Evolutionary conservation across 805 yeast species (phyloP).

Genomic region (Kazachstania kunashirensis): DNA sequence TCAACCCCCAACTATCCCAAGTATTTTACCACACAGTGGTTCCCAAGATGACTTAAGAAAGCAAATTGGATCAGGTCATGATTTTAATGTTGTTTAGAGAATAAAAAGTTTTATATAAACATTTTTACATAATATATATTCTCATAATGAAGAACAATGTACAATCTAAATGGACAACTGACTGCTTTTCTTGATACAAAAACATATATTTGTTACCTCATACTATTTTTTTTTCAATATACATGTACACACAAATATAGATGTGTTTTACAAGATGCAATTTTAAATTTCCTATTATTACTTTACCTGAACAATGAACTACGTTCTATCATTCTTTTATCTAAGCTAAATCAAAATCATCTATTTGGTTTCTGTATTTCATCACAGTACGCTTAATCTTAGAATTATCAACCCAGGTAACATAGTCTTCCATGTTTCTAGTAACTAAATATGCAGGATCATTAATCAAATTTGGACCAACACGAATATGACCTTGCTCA

Average conservation of each 20-base stretch:
- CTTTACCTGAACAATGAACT: background rate
- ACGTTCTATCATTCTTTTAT: background rate
- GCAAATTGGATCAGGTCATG: constrained; percentile 33
- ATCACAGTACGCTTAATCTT: constrained; percentile 86
- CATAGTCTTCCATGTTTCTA: constrained; percentile 87
- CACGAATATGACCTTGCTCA: constrained; percentile 96
- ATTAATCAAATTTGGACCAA: constrained; percentile 91
- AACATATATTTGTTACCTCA: too few species aligned
- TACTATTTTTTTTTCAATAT: too few species aligned
- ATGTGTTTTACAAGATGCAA: background rate
- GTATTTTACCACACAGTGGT: constrained; percentile 32
- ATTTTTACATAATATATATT: too few species aligned
- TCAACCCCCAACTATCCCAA: constrained; percentile 26
- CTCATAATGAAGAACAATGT: too few species aligned
- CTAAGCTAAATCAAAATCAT: constrained; percentile 45
- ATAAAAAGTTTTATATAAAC: too few species aligned
- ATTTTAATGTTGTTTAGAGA: constrained; percentile 29
- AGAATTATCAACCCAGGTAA: constrained; percentile 95
- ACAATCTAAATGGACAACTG: too few species aligned
- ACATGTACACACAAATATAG: background rate
- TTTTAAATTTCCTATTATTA: background rate
- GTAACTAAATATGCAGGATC: constrained; percentile 94
- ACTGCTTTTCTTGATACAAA: too few species aligned
- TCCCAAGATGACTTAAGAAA: constrained; percentile 33
- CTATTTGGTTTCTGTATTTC: constrained; percentile 70